Percentiles rank a stretch among this genome's conserved stretches.
phyloP scores from a whole-genome alignment of 495 filamentous ascomycete species.

The Hypomontagnella submonticulosa region DNA sequence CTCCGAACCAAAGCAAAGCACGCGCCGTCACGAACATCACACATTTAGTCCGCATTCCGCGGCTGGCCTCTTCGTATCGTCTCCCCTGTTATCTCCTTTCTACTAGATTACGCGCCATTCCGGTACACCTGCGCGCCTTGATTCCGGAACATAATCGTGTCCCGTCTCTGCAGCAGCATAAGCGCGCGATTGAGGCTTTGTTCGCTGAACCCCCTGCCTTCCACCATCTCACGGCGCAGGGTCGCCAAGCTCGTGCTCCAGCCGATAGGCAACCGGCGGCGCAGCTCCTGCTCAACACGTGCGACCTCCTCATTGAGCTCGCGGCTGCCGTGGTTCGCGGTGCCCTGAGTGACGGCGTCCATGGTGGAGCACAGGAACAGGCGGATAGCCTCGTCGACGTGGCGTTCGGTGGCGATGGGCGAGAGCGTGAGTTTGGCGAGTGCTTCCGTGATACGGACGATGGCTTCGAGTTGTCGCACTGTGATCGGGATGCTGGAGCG shows the following conservation, averaged over 20 bases:
- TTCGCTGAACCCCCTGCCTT: constrained; percentile 87
- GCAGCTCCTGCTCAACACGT: constrained; percentile 92
- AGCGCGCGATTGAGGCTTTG: constrained; percentile 84
- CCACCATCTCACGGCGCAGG: constrained; percentile 88
- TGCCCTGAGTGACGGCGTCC: constrained; percentile 94
- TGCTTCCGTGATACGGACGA: constrained; percentile 96
- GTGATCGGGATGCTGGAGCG: constrained; percentile 97
- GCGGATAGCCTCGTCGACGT: constrained; percentile 98
- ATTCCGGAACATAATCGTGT: constrained; percentile 90
- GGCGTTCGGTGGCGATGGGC: constrained; percentile 84
- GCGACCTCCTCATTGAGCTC: constrained; percentile 90
- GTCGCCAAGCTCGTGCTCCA: constrained; percentile 93
- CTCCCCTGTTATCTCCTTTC: too few species aligned
- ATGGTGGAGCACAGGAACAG: constrained; percentile 97
- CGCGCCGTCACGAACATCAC: constrained; percentile 14
- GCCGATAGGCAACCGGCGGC: constrained; percentile 88
- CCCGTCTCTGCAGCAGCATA: constrained; percentile 84
- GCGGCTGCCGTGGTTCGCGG: constrained; percentile 78
- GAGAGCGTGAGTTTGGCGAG: constrained; percentile 90
- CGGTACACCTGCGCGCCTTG: constrained; percentile 91
- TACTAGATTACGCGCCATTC: constrained; percentile 57
- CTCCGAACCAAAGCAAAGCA: constrained; percentile 29
- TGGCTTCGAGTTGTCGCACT: constrained; percentile 94
- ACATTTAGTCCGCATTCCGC: neutral
- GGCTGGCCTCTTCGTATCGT: neutral